phyloP scores from a whole-genome alignment of 805 yeast genomes.

The Ogataea populi-albae region DNA sequence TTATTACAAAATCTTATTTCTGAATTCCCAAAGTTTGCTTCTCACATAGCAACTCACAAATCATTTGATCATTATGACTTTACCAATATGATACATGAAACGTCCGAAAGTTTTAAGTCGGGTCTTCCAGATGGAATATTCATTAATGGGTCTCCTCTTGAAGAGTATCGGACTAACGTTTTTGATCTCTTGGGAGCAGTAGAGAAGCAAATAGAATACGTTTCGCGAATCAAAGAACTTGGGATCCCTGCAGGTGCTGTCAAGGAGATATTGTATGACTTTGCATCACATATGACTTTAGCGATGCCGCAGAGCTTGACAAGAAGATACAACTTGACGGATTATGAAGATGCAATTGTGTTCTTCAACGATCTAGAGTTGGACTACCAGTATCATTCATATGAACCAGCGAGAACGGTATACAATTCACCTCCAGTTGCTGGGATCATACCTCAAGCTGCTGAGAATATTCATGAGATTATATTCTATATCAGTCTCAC shows the following conservation, averaged over 20 bases:
- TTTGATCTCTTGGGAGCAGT: conserved; percentile 40
- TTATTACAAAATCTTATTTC: conserved; percentile 39
- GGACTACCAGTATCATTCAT: conserved; percentile 52
- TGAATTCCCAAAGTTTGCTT: conserved; percentile 56
- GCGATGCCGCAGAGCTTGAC: conserved; percentile 10
- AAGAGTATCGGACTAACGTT: conserved; percentile 38
- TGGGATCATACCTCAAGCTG: conserved; percentile 66
- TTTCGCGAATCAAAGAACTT: conserved; percentile 24
- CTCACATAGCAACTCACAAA: conserved; percentile 32
- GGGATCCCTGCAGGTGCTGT: conserved; percentile 35
- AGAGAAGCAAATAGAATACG: conserved; percentile 33
- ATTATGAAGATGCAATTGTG: conserved; percentile 40
- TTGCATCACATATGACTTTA: conserved; percentile 29
- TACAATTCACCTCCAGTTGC: conserved; percentile 44
- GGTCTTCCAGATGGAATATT: conserved; percentile 46
- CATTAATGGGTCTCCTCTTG: conserved; percentile 67
- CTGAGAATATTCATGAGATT: conserved; percentile 72
- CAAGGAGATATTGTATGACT: conserved; percentile 37
- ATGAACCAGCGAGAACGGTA: conserved; percentile 42
- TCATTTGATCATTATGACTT: conserved; percentile 6
- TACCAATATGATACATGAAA: not conserved
- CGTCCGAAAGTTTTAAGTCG: conserved; percentile 5
- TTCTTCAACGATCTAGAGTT: conserved; percentile 76
- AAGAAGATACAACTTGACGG: conserved; percentile 25
- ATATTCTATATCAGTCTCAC: conserved; percentile 67